Percentiles rank a stretch among this genome's conserved stretches.
phyloP scores from a whole-genome alignment of 2,329 filamentous ascomycete genomes.

The Fusarium avenaceum region DNA sequence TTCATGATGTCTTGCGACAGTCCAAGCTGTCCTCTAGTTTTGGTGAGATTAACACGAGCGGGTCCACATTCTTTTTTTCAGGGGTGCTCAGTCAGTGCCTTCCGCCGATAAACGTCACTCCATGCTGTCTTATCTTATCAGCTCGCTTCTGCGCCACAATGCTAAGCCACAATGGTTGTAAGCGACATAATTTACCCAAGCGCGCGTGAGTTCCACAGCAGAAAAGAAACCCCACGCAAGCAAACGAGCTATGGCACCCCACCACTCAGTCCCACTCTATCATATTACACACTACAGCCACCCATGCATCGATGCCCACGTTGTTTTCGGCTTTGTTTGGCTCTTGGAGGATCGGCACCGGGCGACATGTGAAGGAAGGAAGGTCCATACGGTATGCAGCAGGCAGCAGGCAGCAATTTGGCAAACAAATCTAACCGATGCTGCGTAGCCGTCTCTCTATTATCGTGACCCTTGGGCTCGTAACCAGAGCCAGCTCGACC shows the following conservation, averaged over 20 bases:
- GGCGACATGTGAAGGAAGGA: conserved; percentile 10
- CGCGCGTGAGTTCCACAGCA: neutral
- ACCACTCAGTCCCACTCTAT: neutral
- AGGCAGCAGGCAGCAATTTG: conserved; percentile 6
- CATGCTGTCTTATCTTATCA: conserved; percentile 11
- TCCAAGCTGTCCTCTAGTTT: conserved; percentile 46
- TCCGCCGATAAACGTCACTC: conserved; percentile 20
- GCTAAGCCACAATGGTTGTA: neutral
- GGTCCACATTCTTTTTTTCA: conserved; percentile 41
- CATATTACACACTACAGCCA: neutral
- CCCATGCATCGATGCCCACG: conserved; percentile 30
- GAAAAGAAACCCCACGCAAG: conserved; percentile 16
- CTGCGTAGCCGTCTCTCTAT: neutral
- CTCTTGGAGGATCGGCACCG: conserved; percentile 28
- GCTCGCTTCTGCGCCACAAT: too few relatives aligned
- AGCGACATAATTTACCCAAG: conserved; percentile 1
- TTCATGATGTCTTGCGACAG: conserved; percentile 44
- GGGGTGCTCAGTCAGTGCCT: conserved; percentile 34
- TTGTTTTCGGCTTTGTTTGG: conserved; percentile 31
- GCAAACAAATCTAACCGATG: conserved; percentile 4
- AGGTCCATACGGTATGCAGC: conserved; percentile 1
- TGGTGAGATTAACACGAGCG: conserved; percentile 37
- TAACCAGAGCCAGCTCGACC: neutral
- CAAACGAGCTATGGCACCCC: conserved; percentile 2
- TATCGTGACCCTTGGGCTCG: neutral